Percentiles rank a stretch among this genome's conserved stretches.
Evolutionary conservation across 108 stramenopile genomes (phyloP).

Genomic region (Fragilaria radians): DNA sequence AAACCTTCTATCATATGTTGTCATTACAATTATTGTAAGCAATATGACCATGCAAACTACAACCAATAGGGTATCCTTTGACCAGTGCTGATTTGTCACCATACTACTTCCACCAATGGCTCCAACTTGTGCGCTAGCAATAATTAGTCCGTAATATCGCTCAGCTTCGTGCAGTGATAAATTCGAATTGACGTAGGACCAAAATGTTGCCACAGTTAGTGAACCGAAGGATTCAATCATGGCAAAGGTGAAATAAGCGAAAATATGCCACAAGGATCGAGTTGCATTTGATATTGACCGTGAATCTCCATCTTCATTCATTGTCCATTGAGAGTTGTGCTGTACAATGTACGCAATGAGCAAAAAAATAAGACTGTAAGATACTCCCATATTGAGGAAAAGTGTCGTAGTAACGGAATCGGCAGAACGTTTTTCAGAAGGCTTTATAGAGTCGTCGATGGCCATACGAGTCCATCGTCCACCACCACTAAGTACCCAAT

Average conservation of each 20-base stretch:
- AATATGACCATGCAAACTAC: constrained; percentile 36
- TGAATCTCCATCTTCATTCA: not conserved
- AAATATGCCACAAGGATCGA: constrained; percentile 37
- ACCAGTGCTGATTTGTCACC: constrained; percentile 34
- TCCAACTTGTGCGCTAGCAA: constrained; percentile 91
- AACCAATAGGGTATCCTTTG: constrained; percentile 19
- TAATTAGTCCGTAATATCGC: constrained; percentile 87
- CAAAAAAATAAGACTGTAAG: constrained; percentile 54
- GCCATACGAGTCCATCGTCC: constrained; percentile 36
- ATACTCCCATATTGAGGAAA: constrained; percentile 57
- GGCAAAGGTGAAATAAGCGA: constrained; percentile 85
- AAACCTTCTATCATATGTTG: constrained; percentile 26
- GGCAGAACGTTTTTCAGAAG: constrained; percentile 13
- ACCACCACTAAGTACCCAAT: constrained; percentile 31
- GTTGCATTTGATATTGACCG: not conserved
- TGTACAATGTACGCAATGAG: not conserved
- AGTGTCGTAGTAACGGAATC: constrained; percentile 34
- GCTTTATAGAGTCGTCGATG: constrained; percentile 1
- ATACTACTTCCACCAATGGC: constrained; percentile 84
- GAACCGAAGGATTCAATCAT: constrained; percentile 94
- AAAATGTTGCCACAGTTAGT: constrained; percentile 88
- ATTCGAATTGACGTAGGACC: constrained; percentile 92
- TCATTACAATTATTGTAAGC: constrained; percentile 37
- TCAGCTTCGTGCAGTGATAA: constrained; percentile 84
- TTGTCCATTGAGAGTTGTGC: not conserved